A percentile compares a stretch with the other conserved stretches of the same genome.
Evolutionary conservation across 2,329 filamentous ascomycete genomes (phyloP).

Genomic region (Magnaporthiopsis incrustans): DNA sequence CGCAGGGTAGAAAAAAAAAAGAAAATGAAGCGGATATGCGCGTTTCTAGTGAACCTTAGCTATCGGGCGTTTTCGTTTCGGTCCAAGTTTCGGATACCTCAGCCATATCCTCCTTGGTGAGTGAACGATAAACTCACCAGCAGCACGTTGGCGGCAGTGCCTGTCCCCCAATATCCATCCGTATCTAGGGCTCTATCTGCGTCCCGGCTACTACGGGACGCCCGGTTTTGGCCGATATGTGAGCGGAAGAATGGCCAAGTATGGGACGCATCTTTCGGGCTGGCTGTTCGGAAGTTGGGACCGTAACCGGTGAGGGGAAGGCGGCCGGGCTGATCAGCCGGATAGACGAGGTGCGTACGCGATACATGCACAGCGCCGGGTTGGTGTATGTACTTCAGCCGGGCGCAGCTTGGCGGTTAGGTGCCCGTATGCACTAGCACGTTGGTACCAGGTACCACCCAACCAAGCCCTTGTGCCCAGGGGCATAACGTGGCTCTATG

Average conservation of each 20-base stretch:
- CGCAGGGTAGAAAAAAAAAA: too few species aligned
- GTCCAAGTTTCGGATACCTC: not conserved
- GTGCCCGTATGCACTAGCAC: not conserved
- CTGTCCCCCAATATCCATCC: not conserved
- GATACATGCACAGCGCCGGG: not conserved
- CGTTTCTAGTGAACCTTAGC: not conserved
- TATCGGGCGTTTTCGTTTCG: not conserved
- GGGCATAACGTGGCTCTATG: not conserved
- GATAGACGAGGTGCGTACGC: not conserved
- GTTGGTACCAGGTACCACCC: too few species aligned
- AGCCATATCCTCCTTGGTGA: not conserved
- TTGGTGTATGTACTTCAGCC: not conserved
- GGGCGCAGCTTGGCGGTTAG: not conserved
- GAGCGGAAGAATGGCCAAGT: too few species aligned
- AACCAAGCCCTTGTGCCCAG: not conserved
- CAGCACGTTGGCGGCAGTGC: not conserved
- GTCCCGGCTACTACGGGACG: too few species aligned
- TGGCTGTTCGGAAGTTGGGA: not conserved
- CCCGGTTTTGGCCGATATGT: too few species aligned
- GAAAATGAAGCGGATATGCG: not conserved
- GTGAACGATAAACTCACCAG: not conserved
- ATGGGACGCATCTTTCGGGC: not conserved
- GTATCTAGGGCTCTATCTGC: not conserved
- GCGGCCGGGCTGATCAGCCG: not conserved
- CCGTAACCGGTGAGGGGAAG: not conserved